phyloP scores from a whole-genome alignment of 2,329 filamentous ascomycete genomes.

The Aspergillus nomiae region DNA sequence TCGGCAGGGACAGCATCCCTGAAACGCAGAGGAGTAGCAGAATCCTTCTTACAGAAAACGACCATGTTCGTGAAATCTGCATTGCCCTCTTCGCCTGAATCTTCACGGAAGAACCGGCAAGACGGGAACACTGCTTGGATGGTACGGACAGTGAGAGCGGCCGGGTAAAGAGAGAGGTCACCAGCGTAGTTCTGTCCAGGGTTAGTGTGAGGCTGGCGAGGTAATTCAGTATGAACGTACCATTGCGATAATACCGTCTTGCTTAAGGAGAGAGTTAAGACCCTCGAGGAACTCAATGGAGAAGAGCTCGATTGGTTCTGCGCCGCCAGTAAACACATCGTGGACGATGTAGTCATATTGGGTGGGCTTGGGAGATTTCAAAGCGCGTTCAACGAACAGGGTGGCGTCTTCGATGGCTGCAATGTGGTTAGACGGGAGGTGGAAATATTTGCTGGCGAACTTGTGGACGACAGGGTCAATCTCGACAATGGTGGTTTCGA shows the following conservation, averaged over 20 bases:
- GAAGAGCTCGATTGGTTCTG: slow-evolving; percentile 86
- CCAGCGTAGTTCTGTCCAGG: slow-evolving; percentile 82
- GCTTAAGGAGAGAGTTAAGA: slow-evolving; percentile 70
- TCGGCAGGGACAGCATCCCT: slow-evolving; percentile 66
- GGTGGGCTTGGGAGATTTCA: slow-evolving; percentile 45
- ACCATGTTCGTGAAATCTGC: slow-evolving; percentile 94
- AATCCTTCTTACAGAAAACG: slow-evolving; percentile 80
- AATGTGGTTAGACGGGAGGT: slow-evolving; percentile 73
- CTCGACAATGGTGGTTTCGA: slow-evolving; percentile 91
- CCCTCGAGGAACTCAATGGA: slow-evolving; percentile 79
- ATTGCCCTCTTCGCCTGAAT: slow-evolving; percentile 55
- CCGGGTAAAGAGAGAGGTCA: slow-evolving; percentile 75
- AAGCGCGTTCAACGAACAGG: slow-evolving; percentile 60
- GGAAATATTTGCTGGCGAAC: slow-evolving; percentile 82
- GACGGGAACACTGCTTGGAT: slow-evolving; percentile 81
- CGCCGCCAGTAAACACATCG: slow-evolving; percentile 96
- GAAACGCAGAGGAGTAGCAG: slow-evolving; percentile 60
- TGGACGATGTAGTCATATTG: slow-evolving; percentile 91
- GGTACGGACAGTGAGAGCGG: slow-evolving; percentile 78
- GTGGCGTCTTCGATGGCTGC: slow-evolving; percentile 82
- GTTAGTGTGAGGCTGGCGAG: slow-evolving; percentile 10
- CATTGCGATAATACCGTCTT: slow-evolving; percentile 83
- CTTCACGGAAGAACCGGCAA: slow-evolving; percentile 89
- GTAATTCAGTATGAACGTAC: slow-evolving; percentile 52
- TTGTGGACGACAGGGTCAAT: slow-evolving; percentile 88